These are phyloP conservation scores for Torulaspora gathmanii DNA, from an alignment of 805 yeast genomes.

Conservation along the genomic window DNA sequence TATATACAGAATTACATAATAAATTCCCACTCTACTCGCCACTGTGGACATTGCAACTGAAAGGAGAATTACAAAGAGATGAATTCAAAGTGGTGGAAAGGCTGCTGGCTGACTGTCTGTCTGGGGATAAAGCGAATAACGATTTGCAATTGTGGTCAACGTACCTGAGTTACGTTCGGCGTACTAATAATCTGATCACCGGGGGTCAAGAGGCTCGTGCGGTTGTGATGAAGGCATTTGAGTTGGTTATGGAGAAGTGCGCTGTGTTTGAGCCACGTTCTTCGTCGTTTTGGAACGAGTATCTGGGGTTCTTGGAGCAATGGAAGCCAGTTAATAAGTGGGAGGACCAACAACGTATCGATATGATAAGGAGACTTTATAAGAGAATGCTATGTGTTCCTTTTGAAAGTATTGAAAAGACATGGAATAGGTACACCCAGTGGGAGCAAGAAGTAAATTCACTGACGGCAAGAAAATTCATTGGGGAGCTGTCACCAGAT, in stretches of 20 bases:
- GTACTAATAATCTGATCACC: constrained; percentile 60
- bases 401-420: constrained; percentile 60
- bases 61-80: constrained; percentile 56
- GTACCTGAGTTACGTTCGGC: constrained; percentile 74
- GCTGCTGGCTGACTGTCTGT: constrained; percentile 60
- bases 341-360: constrained; percentile 81
- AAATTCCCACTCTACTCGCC: constrained; percentile 64
- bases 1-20: constrained; percentile 55
- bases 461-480: constrained; percentile 75
- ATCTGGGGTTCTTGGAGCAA: constrained; percentile 66
- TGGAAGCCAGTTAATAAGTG: constrained; percentile 78
- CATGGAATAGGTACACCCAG: constrained; percentile 75
- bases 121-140: constrained; percentile 38
- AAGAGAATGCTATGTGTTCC: constrained; percentile 73
- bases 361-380: constrained; percentile 67
- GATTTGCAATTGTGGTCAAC: constrained; percentile 68
- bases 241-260: constrained; percentile 69
- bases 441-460: constrained; percentile 79
- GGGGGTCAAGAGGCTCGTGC: constrained; percentile 80
- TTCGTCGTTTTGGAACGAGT: constrained; percentile 74
- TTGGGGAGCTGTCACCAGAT: constrained; percentile 73
- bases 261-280: constrained; percentile 69
- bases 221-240: constrained; percentile 73
- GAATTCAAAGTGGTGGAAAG: constrained; percentile 64
- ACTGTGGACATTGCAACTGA: constrained; percentile 72